Evolutionary conservation across 1,139 yeast species (phyloP), one percentile per base, ranked within the genome.

Genomic region (Candida sojae): DNA sequence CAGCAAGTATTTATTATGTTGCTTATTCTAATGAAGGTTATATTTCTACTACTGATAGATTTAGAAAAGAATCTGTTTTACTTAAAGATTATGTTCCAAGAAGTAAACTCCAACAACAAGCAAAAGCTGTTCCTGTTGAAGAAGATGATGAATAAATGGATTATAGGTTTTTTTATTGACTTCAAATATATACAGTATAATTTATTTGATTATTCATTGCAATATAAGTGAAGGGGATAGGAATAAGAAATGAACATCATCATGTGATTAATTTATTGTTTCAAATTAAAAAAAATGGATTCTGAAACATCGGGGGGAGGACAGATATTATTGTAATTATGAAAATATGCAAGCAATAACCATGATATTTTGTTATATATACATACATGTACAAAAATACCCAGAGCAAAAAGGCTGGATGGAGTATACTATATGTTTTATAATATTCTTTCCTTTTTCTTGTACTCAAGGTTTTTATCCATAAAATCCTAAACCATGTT

Each of bases 11-110:
- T 48, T 64, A 70, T 23, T 62, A 68, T 49, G 62, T 53, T 48
- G 78, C 78, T 38, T 75, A 75, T 57, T 59, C 59, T 50, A 55
- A 53, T 43, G 80, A 75, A 44, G 80, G 80, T 11, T 65, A 68
- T 54, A 49, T 63, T 43, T 57, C 60, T 44, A 68, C 69, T 55
- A 51, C 55, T 56, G 66, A 76, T 60, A 61, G 55, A 44, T 73
- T 66, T 61, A 75, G 80, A 69, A 59, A 61, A 39, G 62, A 60
- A 26, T 65, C 67, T 29, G 64, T 75, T 13, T 66, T 73, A 56
- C 70, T 68, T 25, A 70, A 66, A 48, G 75, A 71, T 37, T 75
- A 74, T 56, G 68, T 66, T 48, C 80, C 80, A 54, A 73, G 80
- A 66, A 68, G 66, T 50, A 74, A 75, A 60, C 78, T 74, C 9